Percentiles rank a stretch among this genome's conserved stretches.
Conservation (phyloP, 2,329 filamentous ascomycete species). For the Colletotrichum karsti region DNA sequence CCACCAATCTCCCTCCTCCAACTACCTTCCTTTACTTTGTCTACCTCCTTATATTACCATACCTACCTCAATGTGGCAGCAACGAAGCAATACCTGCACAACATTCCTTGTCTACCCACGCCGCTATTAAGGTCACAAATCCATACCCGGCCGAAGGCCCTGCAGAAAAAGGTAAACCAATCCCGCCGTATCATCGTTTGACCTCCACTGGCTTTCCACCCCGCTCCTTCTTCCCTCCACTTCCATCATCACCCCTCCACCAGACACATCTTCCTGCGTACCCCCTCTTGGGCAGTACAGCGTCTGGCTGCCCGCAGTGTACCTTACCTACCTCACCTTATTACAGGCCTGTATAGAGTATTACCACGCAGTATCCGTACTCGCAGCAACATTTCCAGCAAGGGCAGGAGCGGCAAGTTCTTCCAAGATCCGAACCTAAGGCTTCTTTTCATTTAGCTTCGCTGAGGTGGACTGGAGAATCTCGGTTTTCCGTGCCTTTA, state of each 20-base stretch:
- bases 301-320: background rate
- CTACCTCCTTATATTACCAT: too few relatives aligned
- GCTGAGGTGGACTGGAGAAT: background rate
- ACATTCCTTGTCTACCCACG: background rate
- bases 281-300: constrained; percentile 12
- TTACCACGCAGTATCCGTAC: background rate
- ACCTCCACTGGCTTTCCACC: constrained; percentile 25
- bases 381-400: background rate
- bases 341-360: too few relatives aligned
- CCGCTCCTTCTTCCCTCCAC: constrained; percentile 5
- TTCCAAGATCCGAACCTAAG: background rate
- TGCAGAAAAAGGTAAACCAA: constrained; percentile 16
- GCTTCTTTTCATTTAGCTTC: background rate
- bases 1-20: too few relatives aligned
- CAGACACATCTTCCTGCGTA: too few relatives aligned
- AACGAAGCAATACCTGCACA: too few relatives aligned
- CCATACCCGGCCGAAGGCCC: constrained; percentile 11
- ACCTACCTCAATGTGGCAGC: too few relatives aligned
- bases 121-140: too few relatives aligned
- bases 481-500: too few relatives aligned
- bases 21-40: too few relatives aligned
- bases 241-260: constrained; percentile 17
- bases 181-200: constrained; percentile 19
- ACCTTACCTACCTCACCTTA: too few relatives aligned
- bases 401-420: background rate